Percentiles rank a stretch among this genome's conserved stretches.
These are phyloP conservation scores for Capronia americana DNA, from an alignment of 2,329 filamentous ascomycete species.

Conservation along the genomic window DNA sequence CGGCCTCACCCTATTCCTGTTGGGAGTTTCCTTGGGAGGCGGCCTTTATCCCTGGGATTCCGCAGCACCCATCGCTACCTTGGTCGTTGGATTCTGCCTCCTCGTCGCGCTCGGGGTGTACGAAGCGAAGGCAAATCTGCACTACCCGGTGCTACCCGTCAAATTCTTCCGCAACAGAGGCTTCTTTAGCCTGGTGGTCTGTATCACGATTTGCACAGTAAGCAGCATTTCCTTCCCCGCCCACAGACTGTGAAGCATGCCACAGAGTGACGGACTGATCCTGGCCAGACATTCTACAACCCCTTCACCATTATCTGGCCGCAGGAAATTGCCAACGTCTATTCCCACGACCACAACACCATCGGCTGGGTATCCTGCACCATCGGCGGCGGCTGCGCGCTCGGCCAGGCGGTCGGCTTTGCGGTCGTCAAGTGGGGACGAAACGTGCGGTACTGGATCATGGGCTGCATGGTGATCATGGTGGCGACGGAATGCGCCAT, in stretches of 20 bases:
- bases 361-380: no score
- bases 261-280: no score
- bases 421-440: neutral
- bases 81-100: neutral
- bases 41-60: conserved; percentile 4
- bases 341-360: neutral
- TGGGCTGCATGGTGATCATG: neutral
- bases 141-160: conserved; percentile 20
- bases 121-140: conserved; percentile 13
- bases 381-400: no score
- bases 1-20: neutral
- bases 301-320: conserved; percentile 23
- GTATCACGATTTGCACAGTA: neutral
- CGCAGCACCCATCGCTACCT: neutral
- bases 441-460: neutral
- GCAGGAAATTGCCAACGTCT: neutral
- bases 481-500: neutral
- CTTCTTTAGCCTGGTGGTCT: conserved; percentile 12
- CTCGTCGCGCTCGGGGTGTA: conserved; percentile 4
- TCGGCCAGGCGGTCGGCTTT: neutral
- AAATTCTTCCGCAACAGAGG: conserved; percentile 17
- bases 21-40: conserved; percentile 17
- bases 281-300: neutral
- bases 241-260: no score
- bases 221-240: no score